A percentile compares a stretch with the other conserved stretches of the same genome.
phyloP scores from a whole-genome alignment of 2,329 filamentous ascomycete species.

The Colletotrichum tabaci region DNA sequence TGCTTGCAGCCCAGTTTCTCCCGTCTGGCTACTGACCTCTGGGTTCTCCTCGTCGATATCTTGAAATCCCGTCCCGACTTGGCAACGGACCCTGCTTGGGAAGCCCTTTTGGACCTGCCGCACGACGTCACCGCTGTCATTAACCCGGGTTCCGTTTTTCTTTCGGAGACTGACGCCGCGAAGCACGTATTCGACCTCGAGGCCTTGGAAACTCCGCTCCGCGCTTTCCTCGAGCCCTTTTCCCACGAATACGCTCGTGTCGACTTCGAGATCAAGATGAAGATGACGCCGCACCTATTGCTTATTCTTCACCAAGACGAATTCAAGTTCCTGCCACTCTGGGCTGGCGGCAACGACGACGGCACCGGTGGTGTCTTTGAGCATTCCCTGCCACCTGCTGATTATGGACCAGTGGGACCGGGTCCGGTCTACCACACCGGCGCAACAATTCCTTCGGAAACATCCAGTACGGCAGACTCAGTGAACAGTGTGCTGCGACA shows the following conservation, averaged over 20 bases:
- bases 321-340: constrained; percentile 74
- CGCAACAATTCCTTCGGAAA: constrained; percentile 52
- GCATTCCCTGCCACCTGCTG: constrained; percentile 56
- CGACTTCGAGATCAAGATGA: constrained; percentile 53
- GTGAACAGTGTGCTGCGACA: constrained; percentile 54
- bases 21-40: not conserved
- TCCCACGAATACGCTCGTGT: constrained; percentile 45
- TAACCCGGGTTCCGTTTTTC: not conserved
- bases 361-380: constrained; percentile 66
- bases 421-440: constrained; percentile 65
- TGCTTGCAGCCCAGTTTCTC: not conserved
- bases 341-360: constrained; percentile 72
- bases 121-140: not conserved
- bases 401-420: constrained; percentile 62
- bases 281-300: constrained; percentile 61
- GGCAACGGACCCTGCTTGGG: constrained; percentile 20
- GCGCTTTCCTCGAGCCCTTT: constrained; percentile 30
- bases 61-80: constrained; percentile 15
- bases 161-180: not conserved
- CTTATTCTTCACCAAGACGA: constrained; percentile 70
- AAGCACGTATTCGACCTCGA: constrained; percentile 29
- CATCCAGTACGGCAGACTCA: constrained; percentile 54
- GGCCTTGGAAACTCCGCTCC: constrained; percentile 17
- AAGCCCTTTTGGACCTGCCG: not conserved
- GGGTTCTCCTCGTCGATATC: not conserved